phyloP scores from a whole-genome alignment of 78 protist genomes.

The Anaeramoeba flamelloides region DNA sequence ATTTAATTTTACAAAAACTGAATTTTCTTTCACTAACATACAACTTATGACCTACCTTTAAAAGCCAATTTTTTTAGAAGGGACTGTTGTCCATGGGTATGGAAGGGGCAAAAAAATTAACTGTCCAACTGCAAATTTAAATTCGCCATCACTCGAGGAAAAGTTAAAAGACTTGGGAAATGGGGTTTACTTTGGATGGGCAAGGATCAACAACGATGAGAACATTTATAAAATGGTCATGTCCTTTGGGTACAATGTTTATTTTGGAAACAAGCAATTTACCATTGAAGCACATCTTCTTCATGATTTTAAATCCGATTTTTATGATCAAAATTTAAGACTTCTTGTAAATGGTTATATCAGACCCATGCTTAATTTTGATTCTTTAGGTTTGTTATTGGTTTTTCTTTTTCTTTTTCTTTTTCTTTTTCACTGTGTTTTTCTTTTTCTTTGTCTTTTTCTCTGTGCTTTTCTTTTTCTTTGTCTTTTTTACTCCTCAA shows the following conservation, averaged over 20 bases:
- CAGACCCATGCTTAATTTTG: neutral
- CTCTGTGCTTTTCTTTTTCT: too few species aligned
- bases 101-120: slow-evolving; percentile 11
- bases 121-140: slow-evolving; percentile 9
- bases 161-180: neutral
- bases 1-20: too few species aligned
- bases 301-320: slow-evolving; percentile 8
- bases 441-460: too few species aligned
- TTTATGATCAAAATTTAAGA: slow-evolving; percentile 2
- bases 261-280: neutral
- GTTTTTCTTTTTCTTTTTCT: too few species aligned
- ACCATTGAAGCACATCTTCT: slow-evolving; percentile 17
- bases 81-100: slow-evolving; percentile 13
- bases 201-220: neutral
- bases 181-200: slow-evolving; percentile 12
- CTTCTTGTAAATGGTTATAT: neutral
- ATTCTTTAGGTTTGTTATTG: too few species aligned
- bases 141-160: neutral
- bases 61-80: too few species aligned
- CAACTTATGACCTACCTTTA: too few species aligned
- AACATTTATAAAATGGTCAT: neutral
- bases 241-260: slow-evolving; percentile 15
- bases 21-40: too few species aligned
- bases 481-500: too few species aligned
- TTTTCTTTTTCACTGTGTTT: too few species aligned